These are phyloP conservation scores for Aspergillus brunneoviolaceus DNA, from an alignment of 2,329 filamentous ascomycete species.

Conservation along the genomic window DNA sequence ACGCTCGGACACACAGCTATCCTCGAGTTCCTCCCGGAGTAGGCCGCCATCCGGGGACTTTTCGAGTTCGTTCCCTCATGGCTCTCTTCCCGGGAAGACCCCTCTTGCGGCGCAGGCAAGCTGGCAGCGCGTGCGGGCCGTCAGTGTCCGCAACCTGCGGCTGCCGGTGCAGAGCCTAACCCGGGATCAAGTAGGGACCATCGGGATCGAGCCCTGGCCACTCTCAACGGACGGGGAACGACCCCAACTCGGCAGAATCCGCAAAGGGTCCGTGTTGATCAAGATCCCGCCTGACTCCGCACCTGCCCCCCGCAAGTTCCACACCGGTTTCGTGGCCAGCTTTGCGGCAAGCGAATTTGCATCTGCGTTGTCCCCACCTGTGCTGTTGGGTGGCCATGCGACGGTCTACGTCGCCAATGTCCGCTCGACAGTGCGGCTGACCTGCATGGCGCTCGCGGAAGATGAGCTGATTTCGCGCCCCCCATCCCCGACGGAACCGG, in stretches of 20 bases:
- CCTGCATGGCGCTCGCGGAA: constrained; percentile 51
- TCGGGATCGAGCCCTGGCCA: constrained; percentile 63
- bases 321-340: constrained; percentile 67
- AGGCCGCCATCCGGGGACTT: constrained; percentile 36
- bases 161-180: constrained; percentile 75
- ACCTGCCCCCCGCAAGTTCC: constrained; percentile 41
- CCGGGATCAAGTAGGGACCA: constrained; percentile 82
- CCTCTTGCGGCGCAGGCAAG: constrained; percentile 60
- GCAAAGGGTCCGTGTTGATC: constrained; percentile 82
- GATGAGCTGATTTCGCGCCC: constrained; percentile 29
- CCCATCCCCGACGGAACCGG: constrained; percentile 36
- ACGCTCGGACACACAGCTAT: constrained; percentile 21
- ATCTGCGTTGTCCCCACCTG: constrained; percentile 47
- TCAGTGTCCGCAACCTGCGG: constrained; percentile 84
- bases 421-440: constrained; percentile 73
- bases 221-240: constrained; percentile 21
- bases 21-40: constrained; percentile 26
- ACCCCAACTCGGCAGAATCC: constrained; percentile 44
- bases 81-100: constrained; percentile 40
- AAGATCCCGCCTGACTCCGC: constrained; percentile 55
- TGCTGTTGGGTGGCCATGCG: constrained; percentile 55
- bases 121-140: constrained; percentile 78
- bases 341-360: constrained; percentile 63
- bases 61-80: constrained; percentile 33
- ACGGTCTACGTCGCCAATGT: constrained; percentile 88